Base-by-base conservation (phyloP, 768 basidiomycete species). In the Mycena rebaudengoi region DNA sequence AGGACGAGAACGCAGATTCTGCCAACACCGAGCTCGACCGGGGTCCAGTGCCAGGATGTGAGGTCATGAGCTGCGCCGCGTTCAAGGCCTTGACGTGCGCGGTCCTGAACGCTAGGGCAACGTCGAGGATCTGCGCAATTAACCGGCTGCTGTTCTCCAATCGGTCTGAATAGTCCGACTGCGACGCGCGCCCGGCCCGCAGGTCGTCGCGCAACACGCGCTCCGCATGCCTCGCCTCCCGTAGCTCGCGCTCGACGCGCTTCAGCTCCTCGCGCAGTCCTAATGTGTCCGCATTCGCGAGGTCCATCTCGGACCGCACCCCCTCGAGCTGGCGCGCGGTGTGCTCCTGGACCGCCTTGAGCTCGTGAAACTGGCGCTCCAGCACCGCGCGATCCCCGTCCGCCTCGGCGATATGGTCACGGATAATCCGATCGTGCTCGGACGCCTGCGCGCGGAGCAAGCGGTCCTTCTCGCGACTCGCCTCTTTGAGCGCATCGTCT, bases 311-410 rank as follows among this genome's bases (percentile, higher is more conserved):
- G 0, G 86, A 80, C 13, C 80, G 82, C 12, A 88, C 78, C 37
- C 91, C 88, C 70, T 88, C 89, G 18, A 92, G 72, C 67, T 91
- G 86, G 11, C 84, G 83, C 54, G 87, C 85, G 14, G 83, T 80
- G 60, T 84, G 81, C 57, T 91, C 91, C 50, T 90, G 77, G 8
- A 83, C 81, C 1, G 86, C 87, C 66, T 85, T 84, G 35, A 93
- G 78, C 72, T 93, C 92, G 39, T 85, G 87, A 73, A 92, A 90
- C 74, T 95, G 92, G 50, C 96, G 89, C 76, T 98, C 95, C 45
- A 98, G 81, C 14, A 97, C 94, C 0, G 96, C 95, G 8, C 95
- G 87, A 74, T 98, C 96, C 1, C 95, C 93, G 70, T 98, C 95
- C 14, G 95, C 93, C 75, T 99, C 96, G 3, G 92, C 92, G 56